These are phyloP conservation scores for Scenedesmus sp. DNA, from an alignment of 163 green algal species.

Conservation along the genomic window DNA sequence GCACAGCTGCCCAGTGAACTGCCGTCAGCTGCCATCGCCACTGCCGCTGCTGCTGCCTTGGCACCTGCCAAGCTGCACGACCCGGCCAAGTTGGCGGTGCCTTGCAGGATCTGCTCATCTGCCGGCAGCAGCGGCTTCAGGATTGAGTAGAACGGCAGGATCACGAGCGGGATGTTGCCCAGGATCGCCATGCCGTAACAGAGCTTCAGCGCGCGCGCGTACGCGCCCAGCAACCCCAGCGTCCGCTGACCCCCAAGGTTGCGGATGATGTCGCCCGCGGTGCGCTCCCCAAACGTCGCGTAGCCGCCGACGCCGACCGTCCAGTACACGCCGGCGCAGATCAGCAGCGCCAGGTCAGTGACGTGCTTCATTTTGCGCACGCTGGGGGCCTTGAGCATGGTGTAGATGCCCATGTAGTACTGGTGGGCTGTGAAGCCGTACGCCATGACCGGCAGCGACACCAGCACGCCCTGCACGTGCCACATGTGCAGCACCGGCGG, in stretches of 20 bases:
- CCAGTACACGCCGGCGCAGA: constrained; percentile 75
- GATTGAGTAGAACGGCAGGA: constrained; percentile 78
- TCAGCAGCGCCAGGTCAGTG: constrained; percentile 63
- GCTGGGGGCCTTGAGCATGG: constrained; percentile 48
- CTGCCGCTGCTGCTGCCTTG: constrained; percentile 15
- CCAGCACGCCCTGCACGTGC: constrained; percentile 76
- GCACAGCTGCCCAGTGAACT: background rate
- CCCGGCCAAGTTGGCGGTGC: background rate
- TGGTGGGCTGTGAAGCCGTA: constrained; percentile 89
- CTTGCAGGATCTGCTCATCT: constrained; percentile 22
- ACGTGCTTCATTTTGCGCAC: constrained; percentile 67
- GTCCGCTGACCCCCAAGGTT: constrained; percentile 79
- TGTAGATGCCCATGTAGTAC: constrained; percentile 75
- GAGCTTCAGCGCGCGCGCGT: constrained; percentile 76
- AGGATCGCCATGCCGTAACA: constrained; percentile 84
- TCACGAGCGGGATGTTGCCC: constrained; percentile 79
- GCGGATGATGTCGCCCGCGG: constrained; percentile 83
- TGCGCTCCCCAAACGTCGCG: constrained; percentile 76
- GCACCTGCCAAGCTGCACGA: constrained; percentile 5
- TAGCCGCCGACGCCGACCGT: constrained; percentile 83
- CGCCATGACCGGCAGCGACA: constrained; percentile 86
- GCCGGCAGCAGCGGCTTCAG: constrained; percentile 61
- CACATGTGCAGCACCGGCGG: constrained; percentile 70
- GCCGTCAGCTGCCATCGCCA: background rate
- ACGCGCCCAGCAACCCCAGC: constrained; percentile 69